Percentiles rank a stretch among this genome's conserved stretches.
Conservation (phyloP, 139 green algal genomes). For the Chlorella sp. region DNA sequence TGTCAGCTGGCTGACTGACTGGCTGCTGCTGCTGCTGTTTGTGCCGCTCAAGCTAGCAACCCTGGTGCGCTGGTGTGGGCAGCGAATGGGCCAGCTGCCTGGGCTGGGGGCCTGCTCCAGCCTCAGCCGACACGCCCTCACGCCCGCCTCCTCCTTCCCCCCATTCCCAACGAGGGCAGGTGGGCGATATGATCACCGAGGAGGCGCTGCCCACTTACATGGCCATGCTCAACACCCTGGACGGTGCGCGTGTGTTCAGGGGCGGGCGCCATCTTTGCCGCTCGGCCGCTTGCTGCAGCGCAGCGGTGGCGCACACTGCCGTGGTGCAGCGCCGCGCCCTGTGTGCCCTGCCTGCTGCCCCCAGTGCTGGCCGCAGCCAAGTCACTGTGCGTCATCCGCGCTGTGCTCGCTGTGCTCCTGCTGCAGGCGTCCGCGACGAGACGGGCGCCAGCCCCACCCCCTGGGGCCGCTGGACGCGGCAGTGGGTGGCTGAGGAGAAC, state of each 20-base stretch:
- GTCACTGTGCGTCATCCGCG: too few relatives aligned
- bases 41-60: too few relatives aligned
- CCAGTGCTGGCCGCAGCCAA: too few relatives aligned
- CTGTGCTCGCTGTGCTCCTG: not conserved
- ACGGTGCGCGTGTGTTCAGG: constrained; percentile 73
- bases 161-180: not conserved
- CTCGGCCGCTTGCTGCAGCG: too few relatives aligned
- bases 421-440: constrained; percentile 37
- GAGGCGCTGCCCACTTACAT: constrained; percentile 99
- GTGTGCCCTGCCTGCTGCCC: too few relatives aligned
- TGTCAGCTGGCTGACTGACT: not conserved
- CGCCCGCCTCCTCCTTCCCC: too few relatives aligned
- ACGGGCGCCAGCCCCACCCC: constrained; percentile 79
- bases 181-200: constrained; percentile 88
- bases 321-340: too few relatives aligned
- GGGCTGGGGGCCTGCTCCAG: too few relatives aligned
- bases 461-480: constrained; percentile 88
- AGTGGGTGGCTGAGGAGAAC: constrained; percentile 99
- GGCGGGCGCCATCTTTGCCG: not conserved
- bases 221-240: constrained; percentile 99
- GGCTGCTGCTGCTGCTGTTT: too few relatives aligned
- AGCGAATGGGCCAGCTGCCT: too few relatives aligned
- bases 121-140: too few relatives aligned
- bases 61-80: too few relatives aligned
- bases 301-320: constrained; percentile 48